These are phyloP conservation scores for Cucumis hystrix DNA, from an alignment of 306 rosid genomes.

Conservation along the genomic window DNA sequence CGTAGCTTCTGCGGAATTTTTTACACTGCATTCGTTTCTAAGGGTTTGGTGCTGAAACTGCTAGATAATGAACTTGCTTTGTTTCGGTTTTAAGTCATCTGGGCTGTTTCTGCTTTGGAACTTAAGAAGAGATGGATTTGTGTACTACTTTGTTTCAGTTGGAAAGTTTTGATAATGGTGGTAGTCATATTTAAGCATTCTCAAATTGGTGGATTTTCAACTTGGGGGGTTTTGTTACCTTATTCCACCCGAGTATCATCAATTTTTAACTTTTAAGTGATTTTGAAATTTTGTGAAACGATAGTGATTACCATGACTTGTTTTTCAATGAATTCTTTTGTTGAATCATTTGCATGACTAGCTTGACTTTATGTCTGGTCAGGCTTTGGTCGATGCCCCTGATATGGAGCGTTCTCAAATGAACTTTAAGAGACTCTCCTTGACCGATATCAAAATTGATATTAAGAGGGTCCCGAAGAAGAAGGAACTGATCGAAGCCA, in stretches of 20 bases:
- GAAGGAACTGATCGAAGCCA: constrained; percentile 77
- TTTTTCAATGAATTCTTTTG: background rate
- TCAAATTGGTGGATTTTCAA: too few relatives aligned
- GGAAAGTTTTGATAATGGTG: background rate
- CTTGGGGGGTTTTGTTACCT: background rate
- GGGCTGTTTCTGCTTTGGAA: background rate
- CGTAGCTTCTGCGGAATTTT: background rate
- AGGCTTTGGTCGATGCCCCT: constrained; percentile 96
- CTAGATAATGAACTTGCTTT: background rate
- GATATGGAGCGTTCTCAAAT: constrained; percentile 67
- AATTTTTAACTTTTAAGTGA: background rate
- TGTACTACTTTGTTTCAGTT: background rate
- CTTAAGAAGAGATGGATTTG: background rate
- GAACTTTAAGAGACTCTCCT: constrained; percentile 87
- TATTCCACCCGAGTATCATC: background rate
- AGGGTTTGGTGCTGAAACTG: background rate
- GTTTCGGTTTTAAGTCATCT: background rate
- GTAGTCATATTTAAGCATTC: background rate
- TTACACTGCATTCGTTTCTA: background rate
- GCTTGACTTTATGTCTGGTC: background rate
- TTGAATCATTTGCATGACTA: background rate
- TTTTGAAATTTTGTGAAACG: background rate
- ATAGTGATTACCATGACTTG: background rate
- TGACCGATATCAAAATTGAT: constrained; percentile 81
- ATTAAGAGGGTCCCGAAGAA: constrained; percentile 87